phyloP scores from a whole-genome alignment of 305 asterid genomes.

The Fraxinus paxiana region DNA sequence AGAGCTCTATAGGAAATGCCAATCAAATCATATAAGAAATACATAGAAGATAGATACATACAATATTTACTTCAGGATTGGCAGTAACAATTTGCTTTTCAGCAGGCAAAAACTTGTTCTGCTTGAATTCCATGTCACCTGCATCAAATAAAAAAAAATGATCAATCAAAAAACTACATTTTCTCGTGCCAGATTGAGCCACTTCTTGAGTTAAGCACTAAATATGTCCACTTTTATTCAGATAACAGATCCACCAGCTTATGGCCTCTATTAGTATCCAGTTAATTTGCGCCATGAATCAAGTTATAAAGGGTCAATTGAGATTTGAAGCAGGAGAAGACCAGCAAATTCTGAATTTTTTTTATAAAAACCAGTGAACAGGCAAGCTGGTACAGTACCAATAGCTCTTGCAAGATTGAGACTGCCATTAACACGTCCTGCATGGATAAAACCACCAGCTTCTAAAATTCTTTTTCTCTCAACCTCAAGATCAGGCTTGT shows the following conservation, averaged over 20 bases:
- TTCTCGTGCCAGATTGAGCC: neutral
- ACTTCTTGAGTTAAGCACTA: neutral
- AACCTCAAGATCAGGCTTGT: constrained; percentile 84
- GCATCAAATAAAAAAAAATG: constrained; percentile 24
- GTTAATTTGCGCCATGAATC: neutral
- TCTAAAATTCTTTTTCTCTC: constrained; percentile 81
- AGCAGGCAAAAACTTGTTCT: constrained; percentile 79
- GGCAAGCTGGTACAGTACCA: constrained; percentile 35
- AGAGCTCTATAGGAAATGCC: neutral
- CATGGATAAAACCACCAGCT: constrained; percentile 92
- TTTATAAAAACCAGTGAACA: neutral
- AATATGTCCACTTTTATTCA: neutral
- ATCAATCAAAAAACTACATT: neutral
- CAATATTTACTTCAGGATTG: constrained; percentile 77
- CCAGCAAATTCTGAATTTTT: neutral
- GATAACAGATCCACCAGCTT: neutral
- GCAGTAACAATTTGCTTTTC: constrained; percentile 90
- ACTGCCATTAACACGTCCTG: constrained; percentile 90
- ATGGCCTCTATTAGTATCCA: neutral
- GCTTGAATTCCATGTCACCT: constrained; percentile 99
- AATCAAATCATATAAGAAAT: neutral
- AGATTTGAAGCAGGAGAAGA: neutral
- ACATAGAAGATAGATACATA: constrained; percentile 33
- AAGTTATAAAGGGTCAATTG: neutral
- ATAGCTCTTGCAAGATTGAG: constrained; percentile 91